Conservation (phyloP, 495 filamentous ascomycete species). For the Cercophora sp. region DNA sequence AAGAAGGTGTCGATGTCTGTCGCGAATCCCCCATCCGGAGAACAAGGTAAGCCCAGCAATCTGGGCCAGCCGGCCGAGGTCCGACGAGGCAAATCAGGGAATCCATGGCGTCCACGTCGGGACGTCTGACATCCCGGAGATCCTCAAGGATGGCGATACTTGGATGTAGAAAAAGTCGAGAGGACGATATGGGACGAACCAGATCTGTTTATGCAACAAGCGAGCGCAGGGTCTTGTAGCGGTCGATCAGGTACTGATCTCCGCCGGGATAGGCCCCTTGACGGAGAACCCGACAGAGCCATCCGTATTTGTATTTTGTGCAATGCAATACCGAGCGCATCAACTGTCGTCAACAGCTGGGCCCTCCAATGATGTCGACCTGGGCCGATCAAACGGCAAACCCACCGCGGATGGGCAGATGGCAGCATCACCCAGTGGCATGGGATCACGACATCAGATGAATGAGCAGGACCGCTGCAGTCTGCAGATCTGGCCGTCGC, state of each 20-base stretch:
- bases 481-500: not conserved
- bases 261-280: not conserved
- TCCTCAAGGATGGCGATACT: constrained; percentile 13
- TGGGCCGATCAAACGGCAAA: constrained; percentile 12
- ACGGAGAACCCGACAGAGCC: no score
- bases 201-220: constrained; percentile 25
- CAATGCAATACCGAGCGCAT: constrained; percentile 9
- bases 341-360: not conserved
- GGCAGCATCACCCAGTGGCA: not conserved
- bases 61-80: constrained; percentile 22
- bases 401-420: constrained; percentile 6
- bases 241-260: constrained; percentile 15
- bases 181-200: constrained; percentile 36
- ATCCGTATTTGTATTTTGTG: not conserved
- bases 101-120: constrained; percentile 4
- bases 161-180: constrained; percentile 11
- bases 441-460: constrained; percentile 5
- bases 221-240: not conserved
- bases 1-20: not conserved
- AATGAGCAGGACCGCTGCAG: not conserved
- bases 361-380: constrained; percentile 2
- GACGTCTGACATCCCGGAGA: constrained; percentile 6
- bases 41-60: constrained; percentile 14
- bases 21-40: constrained; percentile 1
- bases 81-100: not conserved